Evolutionary conservation across 371 early-diverging fungal genomes (phyloP).

Genomic region (Mucor lusitanicus): DNA sequence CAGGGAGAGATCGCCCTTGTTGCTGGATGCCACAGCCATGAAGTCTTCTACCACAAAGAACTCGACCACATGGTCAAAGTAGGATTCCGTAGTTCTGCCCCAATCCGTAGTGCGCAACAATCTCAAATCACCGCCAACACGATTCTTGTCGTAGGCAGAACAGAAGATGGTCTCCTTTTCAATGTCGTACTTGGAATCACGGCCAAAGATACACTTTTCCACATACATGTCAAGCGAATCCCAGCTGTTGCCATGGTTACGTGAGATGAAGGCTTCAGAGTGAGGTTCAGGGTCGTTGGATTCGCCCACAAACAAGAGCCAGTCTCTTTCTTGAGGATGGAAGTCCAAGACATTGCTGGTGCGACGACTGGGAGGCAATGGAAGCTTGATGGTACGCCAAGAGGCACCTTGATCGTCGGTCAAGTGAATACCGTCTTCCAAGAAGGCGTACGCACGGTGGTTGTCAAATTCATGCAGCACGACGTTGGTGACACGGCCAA

Average conservation of each 20-base stretch:
- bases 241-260: conserved; percentile 79
- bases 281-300: conserved; percentile 50
- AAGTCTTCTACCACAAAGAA: conserved; percentile 67
- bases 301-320: conserved; percentile 78
- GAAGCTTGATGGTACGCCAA: conserved; percentile 61
- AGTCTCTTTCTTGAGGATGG: conserved; percentile 79
- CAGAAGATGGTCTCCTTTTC: conserved; percentile 75
- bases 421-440: conserved; percentile 54
- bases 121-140: conserved; percentile 55
- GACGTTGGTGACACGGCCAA: conserved; percentile 31
- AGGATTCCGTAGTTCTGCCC: conserved; percentile 30
- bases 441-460: conserved; percentile 64
- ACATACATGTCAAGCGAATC: conserved; percentile 76
- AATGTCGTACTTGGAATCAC: conserved; percentile 63
- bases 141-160: conserved; percentile 60
- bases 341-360: conserved; percentile 72
- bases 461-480: conserved; percentile 60
- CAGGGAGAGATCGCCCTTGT: conserved; percentile 55
- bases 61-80: conserved; percentile 58
- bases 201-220: conserved; percentile 87
- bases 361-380: conserved; percentile 62
- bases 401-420: conserved; percentile 72
- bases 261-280: conserved; percentile 68
- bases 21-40: conserved; percentile 72
- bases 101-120: conserved; percentile 56